These are phyloP conservation scores for Claviceps capensis DNA, from an alignment of 2,329 filamentous ascomycete genomes.

Conservation along the genomic window DNA sequence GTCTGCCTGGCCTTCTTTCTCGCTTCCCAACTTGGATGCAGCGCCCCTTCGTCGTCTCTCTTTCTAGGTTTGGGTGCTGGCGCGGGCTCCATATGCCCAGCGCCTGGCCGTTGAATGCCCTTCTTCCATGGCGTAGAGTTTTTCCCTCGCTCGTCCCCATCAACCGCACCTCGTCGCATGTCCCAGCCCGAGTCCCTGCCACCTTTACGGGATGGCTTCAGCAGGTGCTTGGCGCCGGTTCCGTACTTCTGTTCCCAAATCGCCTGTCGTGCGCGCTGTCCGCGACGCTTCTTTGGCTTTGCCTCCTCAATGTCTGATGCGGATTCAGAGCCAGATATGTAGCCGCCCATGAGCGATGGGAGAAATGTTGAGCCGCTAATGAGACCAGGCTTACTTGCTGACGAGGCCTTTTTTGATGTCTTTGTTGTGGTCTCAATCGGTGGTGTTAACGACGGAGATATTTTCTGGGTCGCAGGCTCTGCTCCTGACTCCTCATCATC, in stretches of 20 bases:
- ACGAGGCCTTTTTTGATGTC: conserved; percentile 6
- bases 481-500: conserved; percentile 14
- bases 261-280: conserved; percentile 63
- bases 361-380: conserved; percentile 46
- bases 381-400: conserved; percentile 10
- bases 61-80: conserved; percentile 19
- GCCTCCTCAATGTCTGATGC: conserved; percentile 53
- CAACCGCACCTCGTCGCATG: conserved; percentile 39
- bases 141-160: conserved; percentile 20
- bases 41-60: conserved; percentile 34
- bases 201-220: conserved; percentile 21
- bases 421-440: conserved; percentile 11
- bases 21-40: conserved; percentile 31
- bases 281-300: conserved; percentile 56
- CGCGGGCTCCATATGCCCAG: conserved; percentile 3
- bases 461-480: conserved; percentile 13
- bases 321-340: conserved; percentile 62
- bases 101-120: conserved; percentile 27
- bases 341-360: conserved; percentile 65
- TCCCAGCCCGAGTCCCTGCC: conserved; percentile 43
- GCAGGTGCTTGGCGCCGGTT: conserved; percentile 52
- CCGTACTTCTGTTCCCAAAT: conserved; percentile 76
- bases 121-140: conserved; percentile 38
- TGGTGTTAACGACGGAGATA: conserved; percentile 17
- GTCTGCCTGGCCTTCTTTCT: conserved; percentile 13